Evolutionary conservation across 305 asterid species (phyloP).

Genomic region (Plantago coronopus): DNA sequence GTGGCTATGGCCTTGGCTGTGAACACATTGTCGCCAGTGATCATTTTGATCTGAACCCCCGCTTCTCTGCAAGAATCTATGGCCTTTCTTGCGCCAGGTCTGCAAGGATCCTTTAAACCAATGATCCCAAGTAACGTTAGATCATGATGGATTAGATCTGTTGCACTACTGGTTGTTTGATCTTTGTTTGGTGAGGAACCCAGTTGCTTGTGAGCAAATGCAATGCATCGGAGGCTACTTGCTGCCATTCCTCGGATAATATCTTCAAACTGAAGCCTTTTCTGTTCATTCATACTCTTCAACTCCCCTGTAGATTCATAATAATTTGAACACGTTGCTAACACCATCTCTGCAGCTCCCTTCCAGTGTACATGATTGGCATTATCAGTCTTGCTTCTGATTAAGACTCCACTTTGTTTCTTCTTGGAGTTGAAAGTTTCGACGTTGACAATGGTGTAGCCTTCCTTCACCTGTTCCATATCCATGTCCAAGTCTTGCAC

Average conservation of each 20-base stretch:
- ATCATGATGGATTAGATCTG: conserved; percentile 24
- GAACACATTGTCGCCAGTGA: conserved; percentile 49
- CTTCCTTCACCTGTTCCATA: conserved; percentile 28
- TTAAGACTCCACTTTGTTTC: conserved; percentile 40
- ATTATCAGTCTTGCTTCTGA: conserved; percentile 8
- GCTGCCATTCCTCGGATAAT: conserved; percentile 49
- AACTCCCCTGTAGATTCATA: conserved; percentile 27
- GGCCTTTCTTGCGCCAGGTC: conserved; percentile 42
- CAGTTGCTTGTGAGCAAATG: conserved; percentile 37
- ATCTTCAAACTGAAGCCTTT: conserved; percentile 25
- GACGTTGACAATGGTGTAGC: conserved; percentile 30
- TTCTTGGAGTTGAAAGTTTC: conserved; percentile 41
- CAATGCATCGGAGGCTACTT: conserved; percentile 50
- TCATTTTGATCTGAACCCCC: conserved; percentile 51
- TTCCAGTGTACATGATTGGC: conserved; percentile 36
- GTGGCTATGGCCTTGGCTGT: conserved; percentile 52
- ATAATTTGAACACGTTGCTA: conserved; percentile 39
- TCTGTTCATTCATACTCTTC: conserved; percentile 21
- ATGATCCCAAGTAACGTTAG: conserved; percentile 53
- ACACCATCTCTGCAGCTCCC: conserved; percentile 47
- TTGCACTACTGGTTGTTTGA: background rate
- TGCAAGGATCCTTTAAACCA: conserved; percentile 47
- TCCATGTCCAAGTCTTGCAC: conserved; percentile 40
- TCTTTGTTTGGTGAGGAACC: conserved; percentile 17
- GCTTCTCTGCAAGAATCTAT: conserved; percentile 37